phyloP scores from a whole-genome alignment of 164 flowering plant species.

The grape (Vitis vinifera) region DNA sequence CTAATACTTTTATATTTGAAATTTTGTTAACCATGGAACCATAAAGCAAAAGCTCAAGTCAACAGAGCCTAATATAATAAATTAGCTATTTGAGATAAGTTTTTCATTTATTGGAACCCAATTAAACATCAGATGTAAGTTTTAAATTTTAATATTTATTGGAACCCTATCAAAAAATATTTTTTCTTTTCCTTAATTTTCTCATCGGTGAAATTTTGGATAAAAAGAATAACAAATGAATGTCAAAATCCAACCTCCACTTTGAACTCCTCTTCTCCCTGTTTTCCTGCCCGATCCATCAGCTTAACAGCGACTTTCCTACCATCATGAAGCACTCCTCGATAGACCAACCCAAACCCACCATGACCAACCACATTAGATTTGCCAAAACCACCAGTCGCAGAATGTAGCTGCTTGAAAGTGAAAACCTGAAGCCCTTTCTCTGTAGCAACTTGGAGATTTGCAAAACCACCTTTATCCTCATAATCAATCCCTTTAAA shows the following conservation, averaged over 20 bases:
- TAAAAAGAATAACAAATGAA: not conserved
- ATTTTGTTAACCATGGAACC: no score
- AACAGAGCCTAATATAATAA: no score
- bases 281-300: slow-evolving; percentile 86
- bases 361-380: slow-evolving; percentile 90
- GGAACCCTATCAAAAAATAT: no score
- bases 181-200: no score
- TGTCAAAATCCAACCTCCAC: slow-evolving; percentile 59
- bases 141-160: no score
- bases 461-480: slow-evolving; percentile 28
- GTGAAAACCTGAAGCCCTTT: slow-evolving; percentile 76
- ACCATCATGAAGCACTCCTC: slow-evolving; percentile 82
- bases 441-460: slow-evolving; percentile 45
- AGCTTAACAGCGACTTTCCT: slow-evolving; percentile 85
- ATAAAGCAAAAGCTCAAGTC: no score
- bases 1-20: no score
- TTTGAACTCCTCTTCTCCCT: slow-evolving; percentile 92
- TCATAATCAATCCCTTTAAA: slow-evolving; percentile 40
- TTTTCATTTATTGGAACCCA: no score
- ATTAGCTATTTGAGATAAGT: no score
- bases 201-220: no score
- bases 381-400: slow-evolving; percentile 87
- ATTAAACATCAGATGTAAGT: no score
- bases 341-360: slow-evolving; percentile 83
- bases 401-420: slow-evolving; percentile 90